These are phyloP conservation scores for Quercus rubra DNA, from an alignment of 306 rosid species.

Conservation along the genomic window DNA sequence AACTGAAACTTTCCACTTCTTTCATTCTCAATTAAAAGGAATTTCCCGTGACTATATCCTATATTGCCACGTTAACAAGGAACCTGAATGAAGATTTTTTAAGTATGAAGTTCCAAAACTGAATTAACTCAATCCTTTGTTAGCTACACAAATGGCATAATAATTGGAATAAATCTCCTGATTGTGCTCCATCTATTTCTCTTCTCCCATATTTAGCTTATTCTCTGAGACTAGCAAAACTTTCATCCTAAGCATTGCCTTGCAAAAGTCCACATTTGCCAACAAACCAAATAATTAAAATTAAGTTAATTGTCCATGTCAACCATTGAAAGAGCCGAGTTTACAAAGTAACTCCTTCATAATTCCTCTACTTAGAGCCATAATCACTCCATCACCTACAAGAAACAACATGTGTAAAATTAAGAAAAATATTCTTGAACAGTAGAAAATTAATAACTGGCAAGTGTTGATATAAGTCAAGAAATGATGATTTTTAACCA, in stretches of 20 bases:
- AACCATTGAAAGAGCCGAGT: neutral
- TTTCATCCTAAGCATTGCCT: neutral
- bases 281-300: neutral
- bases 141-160: neutral
- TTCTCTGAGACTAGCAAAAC: neutral
- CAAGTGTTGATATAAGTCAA: neutral
- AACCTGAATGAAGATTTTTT: neutral
- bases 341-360: neutral
- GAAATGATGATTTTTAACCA: neutral
- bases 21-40: neutral
- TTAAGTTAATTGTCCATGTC: neutral
- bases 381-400: neutral
- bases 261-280: neutral
- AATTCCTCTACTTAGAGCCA: neutral
- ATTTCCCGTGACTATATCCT: neutral
- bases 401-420: neutral
- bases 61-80: neutral
- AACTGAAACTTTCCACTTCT: neutral
- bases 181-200: neutral
- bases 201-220: neutral
- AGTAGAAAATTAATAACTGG: neutral
- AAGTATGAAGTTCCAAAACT: neutral
- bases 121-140: neutral
- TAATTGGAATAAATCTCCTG: neutral
- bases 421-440: neutral